Percentiles rank a stretch among this genome's conserved stretches.
phyloP scores from a whole-genome alignment of 1,284 basidiomycete genomes.

The Athelia psychrophila region DNA sequence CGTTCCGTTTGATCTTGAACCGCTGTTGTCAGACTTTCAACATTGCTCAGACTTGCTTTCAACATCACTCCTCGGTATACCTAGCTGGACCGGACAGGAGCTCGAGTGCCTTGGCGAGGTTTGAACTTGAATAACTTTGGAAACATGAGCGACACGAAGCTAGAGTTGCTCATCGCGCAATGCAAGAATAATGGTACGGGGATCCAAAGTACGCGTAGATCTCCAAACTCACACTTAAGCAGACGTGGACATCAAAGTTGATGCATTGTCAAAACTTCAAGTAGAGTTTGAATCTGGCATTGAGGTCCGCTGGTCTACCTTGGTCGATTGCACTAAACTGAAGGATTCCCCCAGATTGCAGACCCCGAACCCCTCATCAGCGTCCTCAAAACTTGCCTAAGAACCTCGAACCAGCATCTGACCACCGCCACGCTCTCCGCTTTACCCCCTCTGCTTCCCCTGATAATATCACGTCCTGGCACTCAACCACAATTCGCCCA shows the following conservation, averaged over 20 bases:
- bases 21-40: too few species aligned
- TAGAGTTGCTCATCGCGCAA: constrained; percentile 64
- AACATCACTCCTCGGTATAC: too few species aligned
- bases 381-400: constrained; percentile 71
- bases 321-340: constrained; percentile 8
- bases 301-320: constrained; percentile 45
- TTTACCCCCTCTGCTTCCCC: constrained; percentile 60
- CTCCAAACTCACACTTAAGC: constrained; percentile 9
- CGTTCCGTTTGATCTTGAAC: too few species aligned
- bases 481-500: constrained; percentile 29
- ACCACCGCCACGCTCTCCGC: constrained; percentile 69
- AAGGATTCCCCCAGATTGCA: constrained; percentile 43
- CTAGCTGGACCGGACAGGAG: too few species aligned
- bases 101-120: too few species aligned
- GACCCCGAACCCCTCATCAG: constrained; percentile 68
- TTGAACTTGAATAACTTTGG: too few species aligned
- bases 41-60: too few species aligned
- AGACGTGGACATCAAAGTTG: constrained; percentile 80
- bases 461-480: constrained; percentile 46
- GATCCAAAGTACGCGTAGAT: constrained; percentile 4
- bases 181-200: constrained; percentile 65
- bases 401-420: constrained; percentile 79
- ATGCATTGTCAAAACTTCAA: constrained; percentile 75
- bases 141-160: constrained; percentile 47
- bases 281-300: constrained; percentile 63